Evolutionary conservation across 306 rosid species (phyloP), one percentile per base, ranked within the genome.

Genomic region (Trichosanthes truncata): DNA sequence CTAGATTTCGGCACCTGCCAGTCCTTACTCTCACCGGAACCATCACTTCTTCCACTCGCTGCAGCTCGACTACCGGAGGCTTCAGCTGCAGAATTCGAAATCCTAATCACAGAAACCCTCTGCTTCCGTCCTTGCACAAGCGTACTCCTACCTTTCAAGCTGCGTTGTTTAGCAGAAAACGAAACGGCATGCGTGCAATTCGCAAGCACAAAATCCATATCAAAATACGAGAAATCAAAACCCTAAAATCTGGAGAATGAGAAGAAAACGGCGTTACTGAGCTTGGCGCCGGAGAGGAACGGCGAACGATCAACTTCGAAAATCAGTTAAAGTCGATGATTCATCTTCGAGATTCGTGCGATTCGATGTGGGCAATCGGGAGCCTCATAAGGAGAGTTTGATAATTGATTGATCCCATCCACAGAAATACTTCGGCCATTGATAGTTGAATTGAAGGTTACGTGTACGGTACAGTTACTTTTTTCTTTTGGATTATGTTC

Each of bases 11-110:
- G 78, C 81, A 38, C 3, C 53, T 77, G 78, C 85, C 65, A 79
- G 2, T 67, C 81, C 45, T 72, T 66, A 46, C 75, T 56, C 61
- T 80, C 74, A 59, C 46, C 74, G 76, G 67, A 23, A 21, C 53
- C 17, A 35, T 67, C 46, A 55, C 65, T 71, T 49, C 84, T 79
- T 40, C 82, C 72, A 40, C 65, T 60, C 46, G 74, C 52, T 48
- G 62, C 60, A 10, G 77, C 80, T 55, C 78, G 88, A 59, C 55
- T 86, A 11, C 87, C 83, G 21, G 87, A 78, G 65, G 78, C 80
- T 23, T 75, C 65, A 3, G 92, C 84, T 0, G 94, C 88, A 12
- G 79, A 83, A 68, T 78, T 84, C 53, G 85, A 84, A 83, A 90
- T 41, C 71, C 83, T 84, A 59, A 67, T 6, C 2, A 65, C 57